Base-by-base conservation (phyloP, 2,329 filamentous ascomycete genomes). In the Phoma sp. region DNA sequence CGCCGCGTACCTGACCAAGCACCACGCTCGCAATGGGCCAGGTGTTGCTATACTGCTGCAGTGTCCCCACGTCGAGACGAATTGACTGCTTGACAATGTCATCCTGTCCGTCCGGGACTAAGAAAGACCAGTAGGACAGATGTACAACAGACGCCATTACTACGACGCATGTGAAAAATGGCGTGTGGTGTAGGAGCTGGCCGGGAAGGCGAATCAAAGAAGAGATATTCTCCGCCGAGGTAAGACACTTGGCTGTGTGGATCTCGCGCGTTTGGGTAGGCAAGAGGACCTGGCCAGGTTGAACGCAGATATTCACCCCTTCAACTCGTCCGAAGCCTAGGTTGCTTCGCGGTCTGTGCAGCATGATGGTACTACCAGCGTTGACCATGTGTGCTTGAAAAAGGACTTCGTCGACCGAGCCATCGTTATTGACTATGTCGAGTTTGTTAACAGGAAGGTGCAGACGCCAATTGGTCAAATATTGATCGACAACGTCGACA, bases 331-430 rank as follows among this genome's bases (percentile, higher is more conserved):
- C 71, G 35, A 72, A 73, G 37, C 73, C 67, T 22, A 77, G 55
- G 57, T 76, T 70, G 61, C 76, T 65, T 48, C 77, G 62, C 57
- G 75, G 65, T 51, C 77, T 50, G 61, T 90, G 73, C 29, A 76
- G 64, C 65, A 76, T 73, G 47, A 77, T 76, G 11, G 71, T 73
- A 61, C 66, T 70, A 23, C 74, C 74, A 5, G 55, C 59, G 29
- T 69, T 80, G 65, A 96, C 90, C 85, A 96, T 93, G 59, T 90
- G 88, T 0, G 90, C 92, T 72, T 96, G 91, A 76, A 96, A 96
- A 75, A 96, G 87, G 83, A 96, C 89, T 75, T 96, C 91, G 70
- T 97, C 93, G 9, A 93, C 80, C 47, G 55, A 33, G 18, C 86
- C 82, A 29, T 90, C 88, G 62, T 88, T 85, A 58, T 84, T 83